A percentile compares a stretch with the other conserved stretches of the same genome.
These are phyloP conservation scores for Sanghuangporus sanghuang DNA, from an alignment of 1,284 basidiomycete species.

Conservation along the genomic window DNA sequence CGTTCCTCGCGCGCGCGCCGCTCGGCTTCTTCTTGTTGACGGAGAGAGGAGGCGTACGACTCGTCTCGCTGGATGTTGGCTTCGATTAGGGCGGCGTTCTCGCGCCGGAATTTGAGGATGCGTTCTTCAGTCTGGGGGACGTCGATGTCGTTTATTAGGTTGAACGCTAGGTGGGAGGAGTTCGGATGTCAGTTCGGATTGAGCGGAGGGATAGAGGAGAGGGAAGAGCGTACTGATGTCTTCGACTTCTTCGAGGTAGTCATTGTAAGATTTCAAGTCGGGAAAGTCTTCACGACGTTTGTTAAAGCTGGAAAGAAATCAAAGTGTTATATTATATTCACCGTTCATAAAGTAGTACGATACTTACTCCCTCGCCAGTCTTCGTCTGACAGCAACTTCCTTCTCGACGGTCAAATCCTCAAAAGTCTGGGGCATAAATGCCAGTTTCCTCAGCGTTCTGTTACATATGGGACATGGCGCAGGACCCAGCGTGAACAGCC, in stretches of 20 bases:
- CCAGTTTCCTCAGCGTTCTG: slow-evolving; percentile 86
- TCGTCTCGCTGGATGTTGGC: slow-evolving; percentile 76
- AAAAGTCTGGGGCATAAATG: slow-evolving; percentile 95
- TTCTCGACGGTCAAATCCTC: slow-evolving; percentile 96
- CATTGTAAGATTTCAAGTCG: slow-evolving; percentile 82
- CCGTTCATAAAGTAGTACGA: background rate
- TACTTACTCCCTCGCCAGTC: slow-evolving; percentile 87
- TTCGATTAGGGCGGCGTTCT: slow-evolving; percentile 79
- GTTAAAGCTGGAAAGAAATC: slow-evolving; percentile 54
- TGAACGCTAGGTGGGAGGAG: slow-evolving; percentile 65
- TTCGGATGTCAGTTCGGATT: background rate
- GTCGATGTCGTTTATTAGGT: slow-evolving; percentile 90
- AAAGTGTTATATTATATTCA: background rate
- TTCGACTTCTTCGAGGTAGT: slow-evolving; percentile 95
- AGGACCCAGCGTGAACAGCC: slow-evolving; percentile 92
- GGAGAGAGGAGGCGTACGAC: slow-evolving; percentile 60
- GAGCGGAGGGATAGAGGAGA: slow-evolving; percentile 8
- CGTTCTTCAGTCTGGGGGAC: slow-evolving; percentile 81
- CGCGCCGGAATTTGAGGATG: slow-evolving; percentile 72
- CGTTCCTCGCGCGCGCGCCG: slow-evolving; percentile 56
- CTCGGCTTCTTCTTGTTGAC: slow-evolving; percentile 73
- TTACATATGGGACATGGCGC: slow-evolving; percentile 95
- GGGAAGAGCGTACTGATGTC: slow-evolving; percentile 70
- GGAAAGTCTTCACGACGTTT: slow-evolving; percentile 89
- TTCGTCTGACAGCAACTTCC: slow-evolving; percentile 85